A percentile compares a stretch with the other conserved stretches of the same genome.
phyloP scores from a whole-genome alignment of 2,329 filamentous ascomycete genomes.

The Lithohypha guttulata region DNA sequence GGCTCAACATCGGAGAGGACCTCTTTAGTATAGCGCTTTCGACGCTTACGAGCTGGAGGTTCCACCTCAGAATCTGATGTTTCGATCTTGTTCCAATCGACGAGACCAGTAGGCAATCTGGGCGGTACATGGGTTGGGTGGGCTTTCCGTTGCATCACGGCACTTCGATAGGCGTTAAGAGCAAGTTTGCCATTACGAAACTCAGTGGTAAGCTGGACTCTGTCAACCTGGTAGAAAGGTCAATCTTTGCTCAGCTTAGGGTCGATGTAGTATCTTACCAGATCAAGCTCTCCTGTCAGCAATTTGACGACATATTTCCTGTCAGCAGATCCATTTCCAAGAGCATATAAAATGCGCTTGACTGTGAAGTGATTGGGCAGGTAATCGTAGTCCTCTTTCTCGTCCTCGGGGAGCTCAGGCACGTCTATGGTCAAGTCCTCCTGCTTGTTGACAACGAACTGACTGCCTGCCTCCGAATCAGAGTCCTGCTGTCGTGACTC shows the following conservation, averaged over 20 bases:
- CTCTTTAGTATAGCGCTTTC: conserved; percentile 8
- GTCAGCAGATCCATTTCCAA: conserved; percentile 23
- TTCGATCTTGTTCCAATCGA: conserved; percentile 13
- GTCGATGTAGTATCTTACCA: conserved; percentile 26
- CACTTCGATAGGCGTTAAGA: background rate
- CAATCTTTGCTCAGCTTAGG: too few species aligned
- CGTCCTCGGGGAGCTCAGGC: conserved; percentile 24
- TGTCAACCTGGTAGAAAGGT: conserved; percentile 4
- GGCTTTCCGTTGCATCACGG: background rate
- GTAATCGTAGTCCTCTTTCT: conserved; percentile 29
- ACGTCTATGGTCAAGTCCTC: conserved; percentile 24
- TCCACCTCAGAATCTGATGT: conserved; percentile 15
- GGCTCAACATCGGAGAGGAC: conserved; percentile 10
- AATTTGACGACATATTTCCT: conserved; percentile 27
- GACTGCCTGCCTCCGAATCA: conserved; percentile 4
- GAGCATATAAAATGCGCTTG: conserved; percentile 20
- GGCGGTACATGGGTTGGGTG: background rate
- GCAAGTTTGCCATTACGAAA: conserved; percentile 3
- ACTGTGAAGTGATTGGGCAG: conserved; percentile 31
- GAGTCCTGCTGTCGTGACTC: too few species aligned
- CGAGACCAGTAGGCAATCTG: conserved; percentile 3
- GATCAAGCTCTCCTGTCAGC: conserved; percentile 27
- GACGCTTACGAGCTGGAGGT: conserved; percentile 10
- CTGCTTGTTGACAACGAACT: background rate
- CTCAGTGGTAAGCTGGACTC: conserved; percentile 1